Percentiles rank a stretch among this genome's conserved stretches.
Evolutionary conservation across 331 rosid species (phyloP).

Genomic region (Rhamnella rubrinervis): DNA sequence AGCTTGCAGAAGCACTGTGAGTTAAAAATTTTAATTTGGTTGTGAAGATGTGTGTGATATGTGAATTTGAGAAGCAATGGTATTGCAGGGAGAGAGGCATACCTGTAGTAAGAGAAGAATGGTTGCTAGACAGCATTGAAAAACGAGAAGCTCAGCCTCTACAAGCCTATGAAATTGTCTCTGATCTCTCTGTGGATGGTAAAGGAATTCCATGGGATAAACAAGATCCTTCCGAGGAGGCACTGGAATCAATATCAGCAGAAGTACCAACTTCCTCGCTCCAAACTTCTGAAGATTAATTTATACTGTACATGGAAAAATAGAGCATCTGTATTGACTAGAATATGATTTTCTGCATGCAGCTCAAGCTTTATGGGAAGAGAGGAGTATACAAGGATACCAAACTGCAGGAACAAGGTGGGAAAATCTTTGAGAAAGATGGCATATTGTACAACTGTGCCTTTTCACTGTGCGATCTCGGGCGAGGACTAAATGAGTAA

Average conservation of each 20-base stretch:
- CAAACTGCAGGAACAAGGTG: slow-evolving; percentile 65
- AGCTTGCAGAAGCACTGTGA: slow-evolving; percentile 80
- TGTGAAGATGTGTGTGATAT: not conserved
- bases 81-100: slow-evolving; percentile 62
- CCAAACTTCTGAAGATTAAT: not conserved
- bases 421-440: slow-evolving; percentile 61
- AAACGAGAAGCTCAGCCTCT: slow-evolving; percentile 83
- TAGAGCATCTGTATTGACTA: too few species aligned
- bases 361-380: slow-evolving; percentile 88
- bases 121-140: slow-evolving; percentile 72
- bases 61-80: not conserved
- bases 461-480: slow-evolving; percentile 71
- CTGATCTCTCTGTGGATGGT: slow-evolving; percentile 69
- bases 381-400: slow-evolving; percentile 72
- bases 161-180: slow-evolving; percentile 66
- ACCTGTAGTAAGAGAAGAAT: slow-evolving; percentile 65
- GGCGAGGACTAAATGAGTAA: slow-evolving; percentile 75
- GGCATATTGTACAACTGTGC: slow-evolving; percentile 78
- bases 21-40: slow-evolving; percentile 15
- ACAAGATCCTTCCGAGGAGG: slow-evolving; percentile 74
- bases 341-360: slow-evolving; percentile 20
- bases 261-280: slow-evolving; percentile 45
- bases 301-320: too few species aligned
- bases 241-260: slow-evolving; percentile 63
- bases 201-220: slow-evolving; percentile 84